phyloP scores from a whole-genome alignment of 495 filamentous ascomycete species.

The Neurospora sp. region DNA sequence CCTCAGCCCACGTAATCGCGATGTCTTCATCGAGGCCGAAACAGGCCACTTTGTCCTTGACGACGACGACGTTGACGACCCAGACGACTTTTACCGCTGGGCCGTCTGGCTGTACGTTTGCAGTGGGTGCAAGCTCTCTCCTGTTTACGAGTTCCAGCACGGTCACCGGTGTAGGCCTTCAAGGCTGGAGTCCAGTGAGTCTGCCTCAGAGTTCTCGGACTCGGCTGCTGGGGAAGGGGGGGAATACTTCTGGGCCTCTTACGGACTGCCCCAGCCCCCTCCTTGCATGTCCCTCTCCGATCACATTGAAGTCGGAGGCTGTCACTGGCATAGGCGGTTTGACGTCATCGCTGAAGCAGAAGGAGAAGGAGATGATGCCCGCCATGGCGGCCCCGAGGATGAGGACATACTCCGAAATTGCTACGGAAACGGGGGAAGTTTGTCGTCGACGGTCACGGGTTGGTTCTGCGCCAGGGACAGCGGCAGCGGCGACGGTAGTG shows the following conservation, averaged over 20 bases:
- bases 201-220: not conserved
- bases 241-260: not conserved
- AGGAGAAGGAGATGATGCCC: not conserved
- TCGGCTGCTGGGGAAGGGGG: not conserved
- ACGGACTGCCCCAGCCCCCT: not conserved
- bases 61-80: not conserved
- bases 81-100: slow-evolving; percentile 1
- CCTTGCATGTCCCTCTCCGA: not conserved
- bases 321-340: not conserved
- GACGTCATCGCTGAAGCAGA: not conserved
- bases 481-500: not conserved
- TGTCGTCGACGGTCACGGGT: not conserved
- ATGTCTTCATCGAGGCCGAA: not conserved
- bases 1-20: not conserved
- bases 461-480: not conserved
- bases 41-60: not conserved
- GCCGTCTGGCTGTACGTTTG: slow-evolving; percentile 1
- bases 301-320: not conserved
- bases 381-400: not conserved
- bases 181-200: not conserved
- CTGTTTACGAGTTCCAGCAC: not conserved
- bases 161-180: not conserved
- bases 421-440: not conserved
- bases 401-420: not conserved
- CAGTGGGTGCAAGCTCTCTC: not conserved